Evolutionary conservation across 1,284 basidiomycete genomes (phyloP).

Genomic region (Leccinum cinnamomeum): DNA sequence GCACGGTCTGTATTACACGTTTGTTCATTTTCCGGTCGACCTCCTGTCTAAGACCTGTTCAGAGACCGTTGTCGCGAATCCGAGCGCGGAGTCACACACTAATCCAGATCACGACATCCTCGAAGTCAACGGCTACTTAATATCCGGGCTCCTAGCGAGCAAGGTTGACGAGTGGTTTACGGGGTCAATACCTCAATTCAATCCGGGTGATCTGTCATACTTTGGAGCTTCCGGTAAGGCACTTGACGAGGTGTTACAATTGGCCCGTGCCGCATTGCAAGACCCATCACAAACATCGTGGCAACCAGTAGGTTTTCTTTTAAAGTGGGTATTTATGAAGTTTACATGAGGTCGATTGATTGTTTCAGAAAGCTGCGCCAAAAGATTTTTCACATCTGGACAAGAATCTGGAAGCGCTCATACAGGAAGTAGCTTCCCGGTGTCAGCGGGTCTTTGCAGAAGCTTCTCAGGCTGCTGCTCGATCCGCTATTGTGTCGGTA

Average conservation of each 20-base stretch:
- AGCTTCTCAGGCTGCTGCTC: slow-evolving; percentile 62
- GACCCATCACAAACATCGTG: slow-evolving; percentile 44
- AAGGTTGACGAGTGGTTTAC: slow-evolving; percentile 77
- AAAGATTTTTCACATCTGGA: slow-evolving; percentile 58
- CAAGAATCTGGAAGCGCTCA: slow-evolving; percentile 67
- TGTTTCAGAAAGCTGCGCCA: slow-evolving; percentile 46
- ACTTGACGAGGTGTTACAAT: slow-evolving; percentile 45
- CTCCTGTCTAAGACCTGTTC: slow-evolving; percentile 22
- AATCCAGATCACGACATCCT: slow-evolving; percentile 69
- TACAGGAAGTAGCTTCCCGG: slow-evolving; percentile 58
- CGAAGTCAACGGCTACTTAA: slow-evolving; percentile 78
- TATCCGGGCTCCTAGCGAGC: slow-evolving; percentile 65
- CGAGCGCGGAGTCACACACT: slow-evolving; percentile 45
- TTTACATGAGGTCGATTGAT: slow-evolving; percentile 30
- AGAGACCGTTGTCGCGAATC: slow-evolving; percentile 43
- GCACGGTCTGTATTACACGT: slow-evolving; percentile 51
- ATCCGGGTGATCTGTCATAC: slow-evolving; percentile 53
- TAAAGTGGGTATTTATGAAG: slow-evolving; percentile 22
- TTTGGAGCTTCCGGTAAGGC: slow-evolving; percentile 37
- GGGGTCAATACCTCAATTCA: slow-evolving; percentile 60
- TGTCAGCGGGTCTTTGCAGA: slow-evolving; percentile 63
- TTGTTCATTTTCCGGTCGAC: slow-evolving; percentile 15
- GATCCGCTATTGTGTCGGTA: slow-evolving; percentile 52
- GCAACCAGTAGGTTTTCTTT: slow-evolving; percentile 43
- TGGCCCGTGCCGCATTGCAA: slow-evolving; percentile 48